A percentile compares a stretch with the other conserved stretches of the same genome.
Conservation (phyloP, 176 grass and related monocot species). For the Carex cristatella region DNA sequence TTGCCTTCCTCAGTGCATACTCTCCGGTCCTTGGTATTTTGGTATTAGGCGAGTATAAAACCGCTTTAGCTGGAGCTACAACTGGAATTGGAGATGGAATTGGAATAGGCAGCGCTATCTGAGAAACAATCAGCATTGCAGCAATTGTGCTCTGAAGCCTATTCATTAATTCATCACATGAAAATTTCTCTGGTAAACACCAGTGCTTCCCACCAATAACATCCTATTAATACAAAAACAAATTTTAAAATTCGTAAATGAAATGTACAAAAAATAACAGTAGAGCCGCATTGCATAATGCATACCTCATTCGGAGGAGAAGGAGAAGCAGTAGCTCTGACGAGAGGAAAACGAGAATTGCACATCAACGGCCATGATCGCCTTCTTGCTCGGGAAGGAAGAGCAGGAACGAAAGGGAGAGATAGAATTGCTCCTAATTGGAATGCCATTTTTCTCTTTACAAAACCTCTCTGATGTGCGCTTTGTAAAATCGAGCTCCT, state of each 20-base stretch:
- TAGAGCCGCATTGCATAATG: neutral
- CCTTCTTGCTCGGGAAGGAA: neutral
- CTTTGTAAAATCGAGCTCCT: neutral
- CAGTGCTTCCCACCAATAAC: neutral
- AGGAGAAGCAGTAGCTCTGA: neutral
- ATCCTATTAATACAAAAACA: neutral
- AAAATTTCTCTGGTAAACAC: neutral
- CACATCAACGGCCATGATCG: neutral
- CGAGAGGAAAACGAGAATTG: neutral
- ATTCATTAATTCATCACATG: conserved; percentile 13
- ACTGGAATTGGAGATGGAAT: conserved; percentile 33
- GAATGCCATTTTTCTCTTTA: neutral
- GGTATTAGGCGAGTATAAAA: conserved; percentile 90
- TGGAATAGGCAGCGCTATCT: conserved; percentile 33
- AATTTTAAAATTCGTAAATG: neutral
- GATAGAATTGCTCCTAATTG: neutral
- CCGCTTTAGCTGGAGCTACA: conserved; percentile 47
- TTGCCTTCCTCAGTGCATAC: conserved; percentile 79
- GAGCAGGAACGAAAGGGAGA: neutral
- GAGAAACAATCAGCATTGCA: conserved; percentile 52
- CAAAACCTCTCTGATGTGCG: neutral
- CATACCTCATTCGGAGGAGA: conserved; percentile 26
- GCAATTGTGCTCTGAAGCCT: conserved; percentile 40
- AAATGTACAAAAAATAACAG: neutral
- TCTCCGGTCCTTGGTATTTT: conserved; percentile 88